Conservation (phyloP, 1,139 yeast species). For the Arxiozyma telluris region DNA sequence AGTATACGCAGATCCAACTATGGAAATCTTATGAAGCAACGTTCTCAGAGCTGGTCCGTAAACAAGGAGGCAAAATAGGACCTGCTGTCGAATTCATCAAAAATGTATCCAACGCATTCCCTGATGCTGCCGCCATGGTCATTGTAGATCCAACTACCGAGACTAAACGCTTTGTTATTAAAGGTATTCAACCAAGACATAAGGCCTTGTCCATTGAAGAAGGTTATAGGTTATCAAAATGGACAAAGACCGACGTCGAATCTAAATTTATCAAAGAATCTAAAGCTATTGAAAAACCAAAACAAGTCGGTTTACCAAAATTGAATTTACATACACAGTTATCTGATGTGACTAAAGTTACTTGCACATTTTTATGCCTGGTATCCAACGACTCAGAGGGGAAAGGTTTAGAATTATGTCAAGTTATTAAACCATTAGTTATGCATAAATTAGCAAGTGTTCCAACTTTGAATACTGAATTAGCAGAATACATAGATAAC, state of each 20-base stretch:
- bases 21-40: constrained; percentile 94
- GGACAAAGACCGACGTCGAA: constrained; percentile 11
- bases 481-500: constrained; percentile 29
- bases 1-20: constrained; percentile 87
- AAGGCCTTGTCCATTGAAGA: constrained; percentile 37
- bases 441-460: constrained; percentile 27
- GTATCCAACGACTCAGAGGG: constrained; percentile 28
- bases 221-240: constrained; percentile 18
- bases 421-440: constrained; percentile 23
- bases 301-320: constrained; percentile 22
- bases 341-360: constrained; percentile 28
- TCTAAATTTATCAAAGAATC: constrained; percentile 18
- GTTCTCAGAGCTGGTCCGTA: constrained; percentile 48
- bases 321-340: constrained; percentile 23
- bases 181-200: constrained; percentile 71
- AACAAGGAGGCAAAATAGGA: constrained; percentile 47
- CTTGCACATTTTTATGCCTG: constrained; percentile 27
- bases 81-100: constrained; percentile 97
- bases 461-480: constrained; percentile 27
- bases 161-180: constrained; percentile 75
- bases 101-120: constrained; percentile 84
- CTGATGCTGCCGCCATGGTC: constrained; percentile 92
- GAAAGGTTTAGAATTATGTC: constrained; percentile 23
- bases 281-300: constrained; percentile 13
- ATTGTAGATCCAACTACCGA: constrained; percentile 50